Evolutionary conservation across 306 rosid species (phyloP), one percentile per base, ranked within the genome.

Genomic region (Begonia fuchsioides): DNA sequence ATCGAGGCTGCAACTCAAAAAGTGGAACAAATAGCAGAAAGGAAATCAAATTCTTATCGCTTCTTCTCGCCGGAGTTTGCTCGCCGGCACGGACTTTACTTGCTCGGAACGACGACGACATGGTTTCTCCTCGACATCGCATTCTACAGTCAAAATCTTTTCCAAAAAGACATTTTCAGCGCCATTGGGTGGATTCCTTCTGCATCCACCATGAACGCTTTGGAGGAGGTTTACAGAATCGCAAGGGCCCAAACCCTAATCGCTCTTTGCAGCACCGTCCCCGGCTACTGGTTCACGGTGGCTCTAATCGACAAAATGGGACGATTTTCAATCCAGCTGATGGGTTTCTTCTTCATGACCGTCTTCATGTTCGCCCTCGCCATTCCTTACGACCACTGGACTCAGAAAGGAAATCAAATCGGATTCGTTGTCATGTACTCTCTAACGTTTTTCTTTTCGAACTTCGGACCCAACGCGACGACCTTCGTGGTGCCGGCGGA

Each of bases 301-400:
- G 78, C 73, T 7, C 38, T 85, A 6, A 81, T 85, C 46, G 93
- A 85, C 64, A 77, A 4, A 59, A 61, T 85, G 0, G 93, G 93
- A 59, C 70, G 95, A 38, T 85, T 85, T 57, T 10, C 73, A 0
- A 80, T 84, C 50, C 94, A 84, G 2, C 38, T 83, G 51, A 72
- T 80, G 74, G 94, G 94, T 0, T 85, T 85, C 72, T 85, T 77
- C 77, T 85, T 85, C 58, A 84, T 80, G 87, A 84, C 92, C 6
- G 63, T 75, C 15, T 77, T 84, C 12, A 80, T 80, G 87, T 80
- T 84, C 62, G 83, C 76, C 39, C 70, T 84, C 16, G 84, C 92
- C 14, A 72, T 84, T 68, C 93, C 95, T 38, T 80, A 80, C 54
- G 60, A 84, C 0, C 83, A 77, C 46, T 84, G 92, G 84, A 75